Evolutionary conservation across 2,329 filamentous ascomycete species (phyloP).

Genomic region (Dothideomycetidae sp.): DNA sequence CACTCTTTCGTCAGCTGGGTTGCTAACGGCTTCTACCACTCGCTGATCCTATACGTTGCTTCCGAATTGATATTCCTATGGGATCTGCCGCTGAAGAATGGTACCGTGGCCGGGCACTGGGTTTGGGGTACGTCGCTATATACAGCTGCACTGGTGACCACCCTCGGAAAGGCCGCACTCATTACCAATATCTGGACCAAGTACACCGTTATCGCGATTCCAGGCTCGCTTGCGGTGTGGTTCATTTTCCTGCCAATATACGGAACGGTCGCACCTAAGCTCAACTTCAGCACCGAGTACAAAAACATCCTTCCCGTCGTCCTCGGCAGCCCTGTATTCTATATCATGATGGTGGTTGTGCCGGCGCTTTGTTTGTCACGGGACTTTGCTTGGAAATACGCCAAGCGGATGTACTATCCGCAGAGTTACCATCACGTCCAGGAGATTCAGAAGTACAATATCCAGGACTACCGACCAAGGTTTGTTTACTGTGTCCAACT

Average conservation of each 20-base stretch:
- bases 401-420: constrained; percentile 91
- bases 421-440: constrained; percentile 97
- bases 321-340: constrained; percentile 74
- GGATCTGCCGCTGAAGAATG: constrained; percentile 66
- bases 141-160: constrained; percentile 81
- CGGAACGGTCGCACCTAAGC: constrained; percentile 68
- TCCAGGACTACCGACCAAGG: constrained; percentile 95
- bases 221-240: constrained; percentile 85
- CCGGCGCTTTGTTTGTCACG: constrained; percentile 69
- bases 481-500: too few relatives aligned
- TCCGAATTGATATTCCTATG: constrained; percentile 66
- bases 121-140: constrained; percentile 95
- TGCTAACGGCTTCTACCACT: constrained; percentile 88
- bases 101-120: constrained; percentile 82
- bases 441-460: constrained; percentile 99
- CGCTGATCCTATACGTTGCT: constrained; percentile 78
- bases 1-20: constrained; percentile 92
- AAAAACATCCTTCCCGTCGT: constrained; percentile 67
- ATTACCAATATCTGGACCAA: constrained; percentile 99
- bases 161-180: constrained; percentile 84
- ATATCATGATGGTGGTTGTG: constrained; percentile 70
- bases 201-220: constrained; percentile 89
- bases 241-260: constrained; percentile 80
- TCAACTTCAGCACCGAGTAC: constrained; percentile 72
- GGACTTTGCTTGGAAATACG: constrained; percentile 95